Base-by-base conservation (phyloP, 305 asterid species). In the Vinca major region DNA sequence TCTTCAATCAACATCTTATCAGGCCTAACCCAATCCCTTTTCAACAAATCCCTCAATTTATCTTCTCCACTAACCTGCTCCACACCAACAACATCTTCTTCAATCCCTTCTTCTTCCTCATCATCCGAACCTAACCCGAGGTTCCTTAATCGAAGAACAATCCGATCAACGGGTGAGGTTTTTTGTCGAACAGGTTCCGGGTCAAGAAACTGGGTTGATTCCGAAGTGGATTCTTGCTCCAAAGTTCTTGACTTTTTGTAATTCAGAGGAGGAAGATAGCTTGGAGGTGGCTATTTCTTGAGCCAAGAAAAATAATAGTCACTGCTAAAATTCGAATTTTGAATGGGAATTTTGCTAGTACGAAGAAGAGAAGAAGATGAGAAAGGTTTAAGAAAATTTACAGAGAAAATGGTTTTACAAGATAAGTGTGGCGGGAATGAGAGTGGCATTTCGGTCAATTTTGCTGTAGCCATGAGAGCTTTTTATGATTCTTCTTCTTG, bases 1-100 rank as follows among this genome's bases (percentile, higher is more conserved):
- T 86, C 83, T 53, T 86, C 95, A 6, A 50, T 80, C 64, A 93
- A 76, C 57, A 87, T 80, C 33, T 79, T 87, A 81, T 93, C 99
- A 33, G 99, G 99, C 53, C 99, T 83, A 44, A 90, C 85, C 99
- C 97, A 93, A 77, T 93, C 96, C 73, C 99, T 85, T 67, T 86
- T 85, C 88, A 93, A 78, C 82, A 93, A 91, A 81, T 91, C 97
- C 73, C 97, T 97, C 80, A 93, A 74, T 36, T 84, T 90, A 62
- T 86, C 97, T 71, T 80, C 87, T 57, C 77, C 84, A 21, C 49
- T 64, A 37, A 20, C 66, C 85, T 72, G 17, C 73, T 75, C 70
- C 73, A 68, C 56, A 67, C 47, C 65, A 62, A 39, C 76, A 74
- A 74, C 75, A 65, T 62, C 62, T 4, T 71, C 69, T 63, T 78